A percentile compares a stretch with the other conserved stretches of the same genome.
Conservation (phyloP, 1,139 yeast genomes). For the Geotrichum histeridarum region DNA sequence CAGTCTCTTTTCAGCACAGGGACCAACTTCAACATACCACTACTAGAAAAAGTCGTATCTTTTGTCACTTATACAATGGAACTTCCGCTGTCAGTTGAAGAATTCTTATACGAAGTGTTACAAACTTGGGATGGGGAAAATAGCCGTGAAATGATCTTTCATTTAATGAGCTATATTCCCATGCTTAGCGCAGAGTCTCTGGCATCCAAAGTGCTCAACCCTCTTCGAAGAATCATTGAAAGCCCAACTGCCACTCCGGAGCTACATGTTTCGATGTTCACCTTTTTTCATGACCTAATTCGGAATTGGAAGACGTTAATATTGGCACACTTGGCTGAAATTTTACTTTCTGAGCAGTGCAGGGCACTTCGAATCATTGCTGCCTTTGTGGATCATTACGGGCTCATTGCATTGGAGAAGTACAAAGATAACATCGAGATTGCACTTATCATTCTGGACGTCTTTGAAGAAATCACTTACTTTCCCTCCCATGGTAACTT, state of each 20-base stretch:
- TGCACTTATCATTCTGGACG: constrained; percentile 22
- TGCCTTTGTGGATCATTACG: constrained; percentile 24
- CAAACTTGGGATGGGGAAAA: constrained; percentile 22
- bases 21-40: constrained; percentile 9
- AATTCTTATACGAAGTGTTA: constrained; percentile 22
- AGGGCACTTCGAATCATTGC: constrained; percentile 19
- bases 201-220: constrained; percentile 20
- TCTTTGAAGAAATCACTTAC: constrained; percentile 29
- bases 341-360: constrained; percentile 15
- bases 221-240: constrained; percentile 18
- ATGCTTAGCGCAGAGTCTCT: constrained; percentile 17
- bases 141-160: constrained; percentile 19
- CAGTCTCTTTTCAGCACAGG: constrained; percentile 13
- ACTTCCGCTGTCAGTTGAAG: constrained; percentile 27
- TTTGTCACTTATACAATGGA: constrained; percentile 25
- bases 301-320: constrained; percentile 10
- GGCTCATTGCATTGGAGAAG: constrained; percentile 21
- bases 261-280: constrained; percentile 6
- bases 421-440: constrained; percentile 24
- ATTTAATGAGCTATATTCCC: constrained; percentile 23
- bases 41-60: constrained; percentile 19
- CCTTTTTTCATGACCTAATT: constrained; percentile 14
- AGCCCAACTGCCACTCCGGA: neutral
- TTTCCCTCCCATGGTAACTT: constrained; percentile 27
- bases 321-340: constrained; percentile 16